phyloP scores from a whole-genome alignment of 164 flowering plant genomes.

The Echeveria elegans region DNA sequence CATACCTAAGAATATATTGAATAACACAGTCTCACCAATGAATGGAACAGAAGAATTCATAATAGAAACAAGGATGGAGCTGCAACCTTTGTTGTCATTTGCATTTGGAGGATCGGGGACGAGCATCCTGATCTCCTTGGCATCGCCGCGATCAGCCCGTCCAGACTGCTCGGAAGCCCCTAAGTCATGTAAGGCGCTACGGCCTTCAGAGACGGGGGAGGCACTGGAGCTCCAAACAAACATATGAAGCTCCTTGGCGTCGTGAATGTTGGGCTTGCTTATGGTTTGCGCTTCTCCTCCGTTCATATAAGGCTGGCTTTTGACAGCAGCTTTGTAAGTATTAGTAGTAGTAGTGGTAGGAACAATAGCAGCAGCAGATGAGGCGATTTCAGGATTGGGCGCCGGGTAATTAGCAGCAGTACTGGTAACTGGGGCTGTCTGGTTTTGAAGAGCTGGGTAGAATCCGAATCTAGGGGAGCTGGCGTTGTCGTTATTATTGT shows the following conservation, averaged over 20 bases:
- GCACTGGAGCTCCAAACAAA: conserved; percentile 95
- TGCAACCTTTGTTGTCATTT: conserved; percentile 64
- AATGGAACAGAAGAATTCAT: not conserved
- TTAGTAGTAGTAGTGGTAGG: conserved; percentile 6
- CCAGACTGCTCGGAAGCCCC: conserved; percentile 58
- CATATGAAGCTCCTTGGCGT: conserved; percentile 91
- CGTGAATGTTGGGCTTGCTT: conserved; percentile 37
- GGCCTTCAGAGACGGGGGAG: conserved; percentile 72
- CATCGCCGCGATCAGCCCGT: conserved; percentile 30
- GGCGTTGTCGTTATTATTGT: not conserved
- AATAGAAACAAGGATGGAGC: not conserved
- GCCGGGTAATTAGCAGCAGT: conserved; percentile 54
- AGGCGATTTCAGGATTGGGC: conserved; percentile 72
- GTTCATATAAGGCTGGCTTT: conserved; percentile 20
- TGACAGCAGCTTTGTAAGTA: no score
- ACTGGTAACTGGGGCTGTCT: not conserved
- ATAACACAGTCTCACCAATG: not conserved
- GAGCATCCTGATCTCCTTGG: conserved; percentile 76
- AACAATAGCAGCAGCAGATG: conserved; percentile 12
- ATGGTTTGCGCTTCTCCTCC: conserved; percentile 11
- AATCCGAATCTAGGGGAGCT: conserved; percentile 68
- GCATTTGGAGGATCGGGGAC: conserved; percentile 56
- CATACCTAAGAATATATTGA: not conserved
- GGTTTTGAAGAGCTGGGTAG: conserved; percentile 39
- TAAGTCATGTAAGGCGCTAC: conserved; percentile 33